Percentiles rank a stretch among this genome's conserved stretches.
Evolutionary conservation across 495 filamentous ascomycete species (phyloP).

Genomic region (Aeminium ludgeri): DNA sequence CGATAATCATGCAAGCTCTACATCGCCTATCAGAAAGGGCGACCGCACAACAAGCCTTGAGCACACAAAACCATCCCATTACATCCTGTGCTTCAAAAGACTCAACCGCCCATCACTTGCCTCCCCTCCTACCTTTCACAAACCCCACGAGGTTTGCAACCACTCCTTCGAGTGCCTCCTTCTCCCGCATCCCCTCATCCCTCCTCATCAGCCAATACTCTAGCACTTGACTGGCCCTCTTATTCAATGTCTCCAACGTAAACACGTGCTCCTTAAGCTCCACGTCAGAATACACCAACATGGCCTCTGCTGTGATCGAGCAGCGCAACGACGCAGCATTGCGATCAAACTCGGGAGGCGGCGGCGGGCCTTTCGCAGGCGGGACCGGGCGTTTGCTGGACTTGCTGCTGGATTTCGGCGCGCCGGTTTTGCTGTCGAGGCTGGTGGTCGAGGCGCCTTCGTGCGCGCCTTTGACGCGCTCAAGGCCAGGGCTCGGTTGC

Average conservation of each 20-base stretch:
- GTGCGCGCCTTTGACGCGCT: slow-evolving; percentile 35
- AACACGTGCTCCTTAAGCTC: slow-evolving; percentile 63
- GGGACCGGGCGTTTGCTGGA: slow-evolving; percentile 20
- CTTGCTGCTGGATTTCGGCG: slow-evolving; percentile 31
- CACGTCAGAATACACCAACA: slow-evolving; percentile 53
- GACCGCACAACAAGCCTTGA: too few species aligned
- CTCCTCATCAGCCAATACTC: slow-evolving; percentile 78
- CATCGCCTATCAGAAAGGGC: too few species aligned
- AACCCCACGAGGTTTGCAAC: slow-evolving; percentile 97
- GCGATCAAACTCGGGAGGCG: slow-evolving; percentile 64
- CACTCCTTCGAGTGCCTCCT: slow-evolving; percentile 91
- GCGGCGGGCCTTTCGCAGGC: slow-evolving; percentile 35
- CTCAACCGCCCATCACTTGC: neutral
- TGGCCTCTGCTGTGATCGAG: slow-evolving; percentile 63
- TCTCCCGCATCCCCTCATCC: slow-evolving; percentile 71
- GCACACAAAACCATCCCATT: too few species aligned
- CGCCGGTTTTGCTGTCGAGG: slow-evolving; percentile 14
- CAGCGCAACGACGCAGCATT: slow-evolving; percentile 60
- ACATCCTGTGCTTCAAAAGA: too few species aligned
- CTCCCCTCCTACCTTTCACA: slow-evolving; percentile 50
- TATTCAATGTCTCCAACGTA: slow-evolving; percentile 49
- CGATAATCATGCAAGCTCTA: too few species aligned
- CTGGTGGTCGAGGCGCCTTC: slow-evolving; percentile 29
- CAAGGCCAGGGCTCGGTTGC: slow-evolving; percentile 33
- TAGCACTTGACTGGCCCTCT: slow-evolving; percentile 55